Base-by-base conservation (phyloP, 1,284 basidiomycete genomes). In the Xanthoconium separans region DNA sequence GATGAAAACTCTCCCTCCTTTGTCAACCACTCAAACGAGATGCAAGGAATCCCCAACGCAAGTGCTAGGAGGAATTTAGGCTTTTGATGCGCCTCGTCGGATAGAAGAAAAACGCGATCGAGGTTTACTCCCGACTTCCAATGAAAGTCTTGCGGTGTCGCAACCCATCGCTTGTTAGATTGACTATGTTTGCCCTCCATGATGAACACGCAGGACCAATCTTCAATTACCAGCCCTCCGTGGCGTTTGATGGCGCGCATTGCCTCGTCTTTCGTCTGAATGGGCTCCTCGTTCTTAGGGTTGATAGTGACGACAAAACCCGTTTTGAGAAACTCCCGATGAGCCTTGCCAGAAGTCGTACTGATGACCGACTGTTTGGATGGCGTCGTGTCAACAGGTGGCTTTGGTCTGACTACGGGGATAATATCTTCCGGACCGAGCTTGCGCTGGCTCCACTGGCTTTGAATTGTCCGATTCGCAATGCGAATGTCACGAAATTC, bases 31-130 rank as follows among this genome's bases (percentile, higher is more conserved):
- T 78, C 71, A 5, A 78, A 68, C 0, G 80, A 80, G n/a, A 96
- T 65, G 61, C 91, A 93, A 1, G 93, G 94, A 46, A 96, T 84
- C 7, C 93, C 93, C 29, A 93, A 74, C 0, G 89, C 91, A 30
- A 96, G 77, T 7, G 93, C 91, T 6, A 87, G 78, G 48, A 95
- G 75, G 63, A 83, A 92, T 68, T 94, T 95, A 5, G 86, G 79
- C 57, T 90, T 94, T 55, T 83, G 80, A 55, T 77, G 80, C 9
- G 76, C 67, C 29, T 81, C 77, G 58, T 89, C 82, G 0, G 88
- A 82, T 15, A 93, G 61, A 24, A 93, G 75, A 65, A 93, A 86
- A 24, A 93, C 75, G 15, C 83, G 79, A 12, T 84, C 76, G 31
- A 83, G 65, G 11, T 71, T 68, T 18, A 60, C 57, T 36, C 73